A percentile compares a stretch with the other conserved stretches of the same genome.
phyloP scores from a whole-genome alignment of 352 stramenopile genomes.

The Globisporangium cederbergense region DNA sequence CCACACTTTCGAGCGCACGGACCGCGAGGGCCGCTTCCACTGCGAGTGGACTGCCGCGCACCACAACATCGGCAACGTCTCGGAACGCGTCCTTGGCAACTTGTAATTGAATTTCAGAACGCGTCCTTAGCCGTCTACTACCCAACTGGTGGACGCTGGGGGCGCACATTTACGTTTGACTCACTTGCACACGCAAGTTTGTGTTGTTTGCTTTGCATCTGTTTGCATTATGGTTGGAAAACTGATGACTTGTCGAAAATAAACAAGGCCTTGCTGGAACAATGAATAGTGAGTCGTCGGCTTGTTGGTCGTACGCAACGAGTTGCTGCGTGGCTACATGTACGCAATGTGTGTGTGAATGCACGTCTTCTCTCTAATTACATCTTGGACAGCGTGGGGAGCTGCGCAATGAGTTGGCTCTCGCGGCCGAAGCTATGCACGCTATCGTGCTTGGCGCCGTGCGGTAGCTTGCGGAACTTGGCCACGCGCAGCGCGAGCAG shows the following conservation, averaged over 20 bases:
- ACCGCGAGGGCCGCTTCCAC: slow-evolving; percentile 95
- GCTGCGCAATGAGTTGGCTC: slow-evolving; percentile 56
- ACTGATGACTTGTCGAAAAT: neutral
- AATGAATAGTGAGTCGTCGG: neutral
- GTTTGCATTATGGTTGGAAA: slow-evolving; percentile 21
- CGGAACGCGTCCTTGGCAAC: slow-evolving; percentile 92
- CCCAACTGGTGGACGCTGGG: neutral
- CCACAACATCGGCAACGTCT: slow-evolving; percentile 95
- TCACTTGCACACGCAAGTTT: neutral
- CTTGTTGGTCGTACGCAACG: neutral
- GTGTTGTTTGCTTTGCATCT: neutral
- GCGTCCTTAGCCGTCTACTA: neutral
- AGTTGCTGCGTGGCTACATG: neutral
- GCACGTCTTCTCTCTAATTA: slow-evolving; percentile 23
- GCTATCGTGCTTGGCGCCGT: slow-evolving; percentile 23
- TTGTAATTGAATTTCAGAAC: slow-evolving; percentile 44
- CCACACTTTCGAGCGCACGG: slow-evolving; percentile 97
- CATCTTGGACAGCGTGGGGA: slow-evolving; percentile 73
- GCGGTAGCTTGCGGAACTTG: slow-evolving; percentile 75
- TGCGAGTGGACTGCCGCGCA: slow-evolving; percentile 97
- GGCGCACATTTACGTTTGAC: slow-evolving; percentile 1
- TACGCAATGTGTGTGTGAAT: slow-evolving; percentile 17
- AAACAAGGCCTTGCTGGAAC: neutral
- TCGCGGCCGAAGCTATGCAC: slow-evolving; percentile 38
- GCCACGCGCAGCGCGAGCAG: slow-evolving; percentile 54